Evolutionary conservation across 192 early-diverging fungal species (phyloP), one percentile per base, ranked within the genome.

Genomic region (Coemansia sp.): DNA sequence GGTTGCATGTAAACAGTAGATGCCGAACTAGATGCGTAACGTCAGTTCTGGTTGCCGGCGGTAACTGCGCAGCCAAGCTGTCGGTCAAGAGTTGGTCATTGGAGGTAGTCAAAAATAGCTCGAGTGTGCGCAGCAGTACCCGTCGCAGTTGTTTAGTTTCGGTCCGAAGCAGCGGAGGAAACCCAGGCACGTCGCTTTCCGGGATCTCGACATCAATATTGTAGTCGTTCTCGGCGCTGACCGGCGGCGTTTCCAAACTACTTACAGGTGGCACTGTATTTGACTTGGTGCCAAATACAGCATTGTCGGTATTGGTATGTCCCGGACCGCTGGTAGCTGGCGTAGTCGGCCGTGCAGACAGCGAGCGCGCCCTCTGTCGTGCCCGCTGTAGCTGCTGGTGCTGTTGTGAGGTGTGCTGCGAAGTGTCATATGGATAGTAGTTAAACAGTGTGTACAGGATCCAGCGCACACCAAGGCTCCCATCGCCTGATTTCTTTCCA

Each of bases 381-480:
- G 52, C 52, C 20, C 27, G 38, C 49, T 48, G 61, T 4, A 20
- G 14, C 39, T 51, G 55, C 9, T 54, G 62, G 32, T 62, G 74
- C 68, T 75, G 74, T 12, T 62, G 62, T 18, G 57, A 24, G 3
- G 69, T 48, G 27, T 77, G 74, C 62, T 77, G 74, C 37, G 74
- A 70, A 6, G 74, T 61, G 57, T 76, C 74, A 47, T 76, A 76
- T 0, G 74, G 74, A 32, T 76, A 76, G 49, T 61, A 67, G 53
- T 76, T 64, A 19, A 76, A 76, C 19, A 76, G 57, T 12, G 64
- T 51, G 29, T 67, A 71, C 11, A 76, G 55, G 27, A 76, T 66
- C 74, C 74, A 76, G 27, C 74, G 74, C 1, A 76, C 53, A 11
- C 73, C 73, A 3, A 75, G 24, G 13, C 58, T 13, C 3, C 39